A percentile compares a stretch with the other conserved stretches of the same genome.
Evolutionary conservation across 768 basidiomycete genomes (phyloP).

Genomic region (Russula vinacea): DNA sequence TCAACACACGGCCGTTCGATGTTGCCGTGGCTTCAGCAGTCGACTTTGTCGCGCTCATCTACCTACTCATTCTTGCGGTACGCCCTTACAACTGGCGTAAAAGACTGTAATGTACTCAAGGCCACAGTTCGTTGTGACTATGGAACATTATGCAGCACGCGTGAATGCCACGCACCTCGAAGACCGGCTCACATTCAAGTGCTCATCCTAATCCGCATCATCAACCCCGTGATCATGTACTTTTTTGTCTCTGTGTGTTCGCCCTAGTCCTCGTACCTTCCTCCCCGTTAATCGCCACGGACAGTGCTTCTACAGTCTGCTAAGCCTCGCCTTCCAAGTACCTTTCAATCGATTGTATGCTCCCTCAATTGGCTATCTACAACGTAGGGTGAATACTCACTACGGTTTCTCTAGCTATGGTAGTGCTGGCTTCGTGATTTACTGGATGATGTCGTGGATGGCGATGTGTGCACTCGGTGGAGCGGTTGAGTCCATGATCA

Average conservation of each 20-base stretch:
- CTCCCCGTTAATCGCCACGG: conserved; percentile 3
- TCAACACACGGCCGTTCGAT: conserved; percentile 57
- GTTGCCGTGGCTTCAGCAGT: conserved; percentile 44
- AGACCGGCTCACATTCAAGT: conserved; percentile 39
- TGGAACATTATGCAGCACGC: conserved; percentile 37
- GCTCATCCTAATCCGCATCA: conserved; percentile 43
- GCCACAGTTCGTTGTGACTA: conserved; percentile 19
- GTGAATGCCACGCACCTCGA: conserved; percentile 40
- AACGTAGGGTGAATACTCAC: background rate
- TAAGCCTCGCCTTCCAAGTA: conserved; percentile 58
- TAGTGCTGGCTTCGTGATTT: conserved; percentile 53
- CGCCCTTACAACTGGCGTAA: conserved; percentile 11
- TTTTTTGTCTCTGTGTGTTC: conserved; percentile 34
- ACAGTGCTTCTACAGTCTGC: conserved; percentile 55
- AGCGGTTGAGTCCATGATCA: conserved; percentile 57
- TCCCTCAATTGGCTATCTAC: background rate
- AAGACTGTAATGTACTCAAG: background rate
- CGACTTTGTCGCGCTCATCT: conserved; percentile 37
- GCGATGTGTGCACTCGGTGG: conserved; percentile 59
- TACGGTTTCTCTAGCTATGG: conserved; percentile 41
- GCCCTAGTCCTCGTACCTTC: background rate
- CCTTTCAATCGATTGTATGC: conserved; percentile 49
- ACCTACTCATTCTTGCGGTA: conserved; percentile 35
- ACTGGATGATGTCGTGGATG: conserved; percentile 63
- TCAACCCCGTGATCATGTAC: conserved; percentile 42